Evolutionary conservation across 345 rosid genomes (phyloP), one percentile per base, ranked within the genome.

Genomic region (Diplotaxis tenuifolia): DNA sequence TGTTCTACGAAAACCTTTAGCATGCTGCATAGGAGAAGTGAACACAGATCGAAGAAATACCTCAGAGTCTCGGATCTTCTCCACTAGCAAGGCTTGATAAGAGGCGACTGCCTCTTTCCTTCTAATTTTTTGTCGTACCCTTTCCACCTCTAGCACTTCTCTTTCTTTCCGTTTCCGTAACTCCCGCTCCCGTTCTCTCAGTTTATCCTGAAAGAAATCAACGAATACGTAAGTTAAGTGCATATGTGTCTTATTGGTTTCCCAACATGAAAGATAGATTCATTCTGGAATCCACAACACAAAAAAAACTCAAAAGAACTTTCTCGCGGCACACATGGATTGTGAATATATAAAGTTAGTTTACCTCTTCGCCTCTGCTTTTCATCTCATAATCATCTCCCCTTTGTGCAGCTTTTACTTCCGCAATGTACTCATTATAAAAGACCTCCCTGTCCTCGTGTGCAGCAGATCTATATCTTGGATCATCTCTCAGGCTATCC

Each of bases 101-200:
- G 97, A 92, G 50, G 89, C 60, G 62, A 87, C 81, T n/a, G 96
- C 96, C 68, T 92, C 98, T 77, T 92, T 95, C 82, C 96, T 84
- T 65, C 96, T 85, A 75, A 95, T 81, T 86, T 95, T 95, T 40
- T 77, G 67, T 18, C 92, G 87, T 71, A 95, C 96, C 84, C 97
- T 88, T 74, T 88, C 96, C 94, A 90, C 87, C 84, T 92, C 97
- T 81, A 86, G 94, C 76, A 89, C 96, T 76, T 92, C 99, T 77
- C 97, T 82, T 83, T 90, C 99, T 76, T 92, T 92, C 75, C 96
- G 80, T 80, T 95, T 92, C 36, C 99, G 88, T 81, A 85, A 54
- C 76, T 92, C 98, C 45, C 96, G 78, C 79, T 90, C 96, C 68
- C 99, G 86, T 72, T 92, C 99, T 84, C 87, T 92, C 65, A 92